These are phyloP conservation scores for Yamadazyma triangularis DNA, from an alignment of 1,139 yeast species.

Conservation along the genomic window DNA sequence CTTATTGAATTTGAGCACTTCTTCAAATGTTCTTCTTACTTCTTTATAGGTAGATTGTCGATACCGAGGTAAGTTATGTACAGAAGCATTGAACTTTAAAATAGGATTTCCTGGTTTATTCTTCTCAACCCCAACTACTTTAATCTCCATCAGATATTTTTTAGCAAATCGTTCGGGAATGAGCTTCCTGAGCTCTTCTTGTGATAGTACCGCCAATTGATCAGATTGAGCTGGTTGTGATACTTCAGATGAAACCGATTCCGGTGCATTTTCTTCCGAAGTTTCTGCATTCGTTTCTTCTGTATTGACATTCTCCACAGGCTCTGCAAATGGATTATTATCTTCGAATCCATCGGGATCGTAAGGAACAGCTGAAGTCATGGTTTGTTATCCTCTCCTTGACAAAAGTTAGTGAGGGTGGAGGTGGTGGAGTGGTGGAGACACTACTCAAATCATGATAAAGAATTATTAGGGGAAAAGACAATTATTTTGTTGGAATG, in stretches of 20 bases:
- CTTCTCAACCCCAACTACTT: slow-evolving; percentile 30
- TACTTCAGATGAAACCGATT: slow-evolving; percentile 1
- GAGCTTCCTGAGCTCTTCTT: slow-evolving; percentile 37
- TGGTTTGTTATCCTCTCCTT: no score
- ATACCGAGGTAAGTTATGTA: slow-evolving; percentile 63
- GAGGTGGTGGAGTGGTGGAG: no score
- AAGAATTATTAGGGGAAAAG: no score
- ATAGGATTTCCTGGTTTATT: slow-evolving; percentile 44
- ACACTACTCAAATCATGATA: no score
- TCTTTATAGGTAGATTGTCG: slow-evolving; percentile 69
- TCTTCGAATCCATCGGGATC: slow-evolving; percentile 65
- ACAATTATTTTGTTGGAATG: no score
- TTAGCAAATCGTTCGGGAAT: slow-evolving; percentile 49
- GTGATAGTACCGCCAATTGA: slow-evolving; percentile 21
- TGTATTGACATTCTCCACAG: slow-evolving; percentile 10
- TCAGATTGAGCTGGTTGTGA: slow-evolving; percentile 1
- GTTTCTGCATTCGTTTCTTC: slow-evolving; percentile 3
- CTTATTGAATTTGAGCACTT: slow-evolving; percentile 70
- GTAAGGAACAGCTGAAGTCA: slow-evolving; percentile 57
- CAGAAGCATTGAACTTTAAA: slow-evolving; percentile 36
- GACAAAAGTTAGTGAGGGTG: no score
- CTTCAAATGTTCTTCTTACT: slow-evolving; percentile 76
- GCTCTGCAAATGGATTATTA: slow-evolving; percentile 57
- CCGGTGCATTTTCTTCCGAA: slow-evolving; percentile 1
- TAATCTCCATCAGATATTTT: slow-evolving; percentile 27